Base-by-base conservation (phyloP, 2,329 filamentous ascomycete genomes). In the Fusarium incarnatum region DNA sequence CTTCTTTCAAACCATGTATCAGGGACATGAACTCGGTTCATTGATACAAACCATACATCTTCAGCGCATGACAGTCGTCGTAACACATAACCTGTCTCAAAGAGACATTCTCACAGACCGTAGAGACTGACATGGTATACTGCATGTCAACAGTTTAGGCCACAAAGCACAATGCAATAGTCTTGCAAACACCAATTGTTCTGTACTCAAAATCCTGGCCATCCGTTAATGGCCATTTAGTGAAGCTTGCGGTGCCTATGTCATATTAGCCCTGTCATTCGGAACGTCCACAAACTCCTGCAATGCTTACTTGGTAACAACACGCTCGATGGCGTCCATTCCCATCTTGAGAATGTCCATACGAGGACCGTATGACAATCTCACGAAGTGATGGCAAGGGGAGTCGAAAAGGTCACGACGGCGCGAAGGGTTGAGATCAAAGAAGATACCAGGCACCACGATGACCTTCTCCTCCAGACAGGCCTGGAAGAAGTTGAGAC, bases 361-460 rank as follows among this genome's bases (percentile, higher is more conserved):
- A 76, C 87, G 90, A 6, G 94, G 94, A 1, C 94, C 94, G 77
- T 96, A 97, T 59, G 91, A 94, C 74, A 97, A 87, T 55, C 94
- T 88, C 28, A 97, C 92, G 79, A 95, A 97, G 82, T 96, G 92
- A 82, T 98, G 95, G 82, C 95, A 98, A 64, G 95, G 95, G 73
- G 89, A 93, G 82, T 98, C 95, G 73, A 98, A 98, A 73, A 98
- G 81, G 80, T 98, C 95, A 78, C 95, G 87, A 71, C 95, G 88
- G 79, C 94, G 92, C 37, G 92, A 91, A 6, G 95, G 95, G 83
- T 98, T 98, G 70, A 98, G 82, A 77, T 98, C 95, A 79, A 98
- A 98, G 87, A 98, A 98, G 80, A 98, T 98, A 64, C 95, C 95
- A 0, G 95, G 95, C 7, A 98, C 95, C 20, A 98, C 94, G 77